These are phyloP conservation scores for Fusarium equiseti DNA, from an alignment of 2,329 filamentous ascomycete species.

Conservation along the genomic window DNA sequence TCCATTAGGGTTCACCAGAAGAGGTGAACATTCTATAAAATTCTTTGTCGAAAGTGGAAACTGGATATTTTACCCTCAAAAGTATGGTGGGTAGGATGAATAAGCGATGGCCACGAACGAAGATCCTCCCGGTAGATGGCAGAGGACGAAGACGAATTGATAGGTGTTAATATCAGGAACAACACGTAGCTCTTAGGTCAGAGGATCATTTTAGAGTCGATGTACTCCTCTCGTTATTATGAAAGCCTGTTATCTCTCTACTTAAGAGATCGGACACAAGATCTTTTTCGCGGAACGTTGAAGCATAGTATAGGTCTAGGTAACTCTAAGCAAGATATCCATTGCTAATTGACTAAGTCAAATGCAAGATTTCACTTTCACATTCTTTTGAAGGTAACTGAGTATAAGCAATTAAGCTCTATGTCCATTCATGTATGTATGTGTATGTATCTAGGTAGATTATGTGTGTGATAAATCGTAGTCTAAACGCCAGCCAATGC, in stretches of 20 bases:
- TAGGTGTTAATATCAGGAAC: neutral
- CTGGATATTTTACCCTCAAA: neutral
- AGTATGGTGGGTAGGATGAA: no score
- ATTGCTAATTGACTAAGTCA: neutral
- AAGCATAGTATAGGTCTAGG: neutral
- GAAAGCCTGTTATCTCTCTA: neutral
- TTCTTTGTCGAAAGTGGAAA: neutral
- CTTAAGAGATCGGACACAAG: neutral
- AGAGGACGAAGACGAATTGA: neutral
- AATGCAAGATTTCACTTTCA: neutral
- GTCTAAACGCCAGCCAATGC: constrained; percentile 45
- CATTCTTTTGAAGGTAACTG: neutral
- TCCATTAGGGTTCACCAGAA: neutral
- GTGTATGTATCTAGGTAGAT: constrained; percentile 40
- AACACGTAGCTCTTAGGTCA: neutral
- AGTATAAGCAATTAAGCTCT: constrained; percentile 25
- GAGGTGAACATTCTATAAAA: neutral
- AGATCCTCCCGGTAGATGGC: neutral
- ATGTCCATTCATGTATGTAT: constrained; percentile 36
- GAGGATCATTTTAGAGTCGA: neutral
- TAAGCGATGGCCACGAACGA: neutral
- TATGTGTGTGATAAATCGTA: constrained; percentile 32
- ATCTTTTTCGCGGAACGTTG: neutral
- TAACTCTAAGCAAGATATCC: neutral
- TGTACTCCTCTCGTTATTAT: neutral